phyloP scores from a whole-genome alignment of 108 stramenopile species.

The Fragilaria crotonensis region DNA sequence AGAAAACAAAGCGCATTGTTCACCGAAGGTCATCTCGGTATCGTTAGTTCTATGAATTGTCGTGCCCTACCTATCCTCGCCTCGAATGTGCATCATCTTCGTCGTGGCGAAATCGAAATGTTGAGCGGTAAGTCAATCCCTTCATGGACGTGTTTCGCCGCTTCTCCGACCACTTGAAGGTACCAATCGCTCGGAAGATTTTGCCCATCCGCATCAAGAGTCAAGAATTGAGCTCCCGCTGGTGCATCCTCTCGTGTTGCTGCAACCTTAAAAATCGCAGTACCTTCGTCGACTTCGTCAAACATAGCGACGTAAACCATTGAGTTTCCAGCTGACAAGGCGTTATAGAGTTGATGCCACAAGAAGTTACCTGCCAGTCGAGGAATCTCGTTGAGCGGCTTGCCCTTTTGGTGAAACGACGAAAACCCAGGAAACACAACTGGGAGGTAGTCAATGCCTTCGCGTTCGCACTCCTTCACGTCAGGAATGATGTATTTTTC shows the following conservation, averaged over 20 bases:
- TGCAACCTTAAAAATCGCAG: conserved; percentile 34
- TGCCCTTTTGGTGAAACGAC: conserved; percentile 17
- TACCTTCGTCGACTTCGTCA: conserved; percentile 41
- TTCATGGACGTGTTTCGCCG: no score
- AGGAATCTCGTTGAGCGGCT: conserved; percentile 22
- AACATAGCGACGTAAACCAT: conserved; percentile 35
- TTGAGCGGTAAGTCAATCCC: no score
- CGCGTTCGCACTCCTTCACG: conserved; percentile 16
- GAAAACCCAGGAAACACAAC: conserved; percentile 44
- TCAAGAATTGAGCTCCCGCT: conserved; percentile 16
- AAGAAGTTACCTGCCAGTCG: conserved; percentile 28
- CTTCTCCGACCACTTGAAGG: conserved; percentile 25
- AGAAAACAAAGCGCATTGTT: no score
- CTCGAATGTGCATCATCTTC: no score
- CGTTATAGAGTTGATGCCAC: conserved; percentile 26
- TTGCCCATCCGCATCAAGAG: conserved; percentile 26
- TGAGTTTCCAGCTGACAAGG: conserved; percentile 3
- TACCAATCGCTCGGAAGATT: conserved; percentile 36
- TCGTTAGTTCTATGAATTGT: no score
- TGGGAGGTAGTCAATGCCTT: conserved; percentile 31
- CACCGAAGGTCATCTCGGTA: no score
- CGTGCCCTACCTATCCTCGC: no score
- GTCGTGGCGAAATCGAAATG: no score
- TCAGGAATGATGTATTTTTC: conserved; percentile 12
- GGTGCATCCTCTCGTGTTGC: conserved; percentile 10